Evolutionary conservation across 495 filamentous ascomycete species (phyloP).

Genomic region (Penicillium soppii): DNA sequence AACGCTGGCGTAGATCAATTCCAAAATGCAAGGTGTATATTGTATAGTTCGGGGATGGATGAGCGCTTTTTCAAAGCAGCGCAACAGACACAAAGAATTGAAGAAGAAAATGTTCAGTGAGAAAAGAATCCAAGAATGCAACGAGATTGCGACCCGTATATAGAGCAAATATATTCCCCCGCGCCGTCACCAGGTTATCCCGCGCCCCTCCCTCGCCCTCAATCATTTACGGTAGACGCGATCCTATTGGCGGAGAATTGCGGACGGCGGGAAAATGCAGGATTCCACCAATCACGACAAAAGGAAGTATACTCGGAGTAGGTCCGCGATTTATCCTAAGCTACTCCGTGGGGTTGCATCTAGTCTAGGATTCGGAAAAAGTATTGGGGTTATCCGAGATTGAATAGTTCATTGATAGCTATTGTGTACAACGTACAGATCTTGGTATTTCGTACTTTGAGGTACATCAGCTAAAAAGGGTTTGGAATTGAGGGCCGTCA

Average conservation of each 20-base stretch:
- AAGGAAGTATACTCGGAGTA: conserved; percentile 20
- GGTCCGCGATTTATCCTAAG: conserved; percentile 20
- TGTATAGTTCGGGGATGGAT: background rate
- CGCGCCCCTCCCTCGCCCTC: conserved; percentile 13
- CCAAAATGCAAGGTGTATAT: conserved; percentile 6
- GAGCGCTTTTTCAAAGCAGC: background rate
- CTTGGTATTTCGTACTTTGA: no score
- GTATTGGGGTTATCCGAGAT: background rate
- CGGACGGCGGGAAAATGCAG: conserved; percentile 13
- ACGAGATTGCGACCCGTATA: conserved; percentile 23
- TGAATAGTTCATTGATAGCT: no score
- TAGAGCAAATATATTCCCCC: conserved; percentile 24
- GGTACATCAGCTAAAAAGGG: background rate
- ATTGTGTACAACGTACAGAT: no score
- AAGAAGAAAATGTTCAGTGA: conserved; percentile 3
- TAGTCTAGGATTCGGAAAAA: background rate
- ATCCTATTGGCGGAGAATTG: conserved; percentile 34
- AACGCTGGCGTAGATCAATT: background rate
- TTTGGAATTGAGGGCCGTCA: conserved; percentile 26
- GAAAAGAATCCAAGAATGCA: conserved; percentile 1
- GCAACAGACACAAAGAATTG: background rate
- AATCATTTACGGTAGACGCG: background rate
- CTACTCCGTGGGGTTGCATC: background rate
- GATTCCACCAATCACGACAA: conserved; percentile 32
- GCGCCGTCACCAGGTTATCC: conserved; percentile 20